Evolutionary conservation across 208 protist species (phyloP), one percentile per base, ranked within the genome.

Genomic region (Trypanosoma platydactyli): DNA sequence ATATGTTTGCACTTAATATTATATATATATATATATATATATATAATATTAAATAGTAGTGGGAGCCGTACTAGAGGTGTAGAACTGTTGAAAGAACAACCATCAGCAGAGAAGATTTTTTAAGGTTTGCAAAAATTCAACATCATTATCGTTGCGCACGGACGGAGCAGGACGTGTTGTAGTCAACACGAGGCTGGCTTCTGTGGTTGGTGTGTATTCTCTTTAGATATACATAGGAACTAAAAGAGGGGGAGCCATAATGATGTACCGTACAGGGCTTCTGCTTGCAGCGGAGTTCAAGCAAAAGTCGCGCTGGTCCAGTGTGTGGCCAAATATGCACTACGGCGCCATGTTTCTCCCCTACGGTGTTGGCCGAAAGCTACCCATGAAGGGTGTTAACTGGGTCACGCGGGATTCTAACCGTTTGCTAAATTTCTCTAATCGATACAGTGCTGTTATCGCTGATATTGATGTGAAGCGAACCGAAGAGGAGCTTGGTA

Each of bases 381-480:
- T 93, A 33, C 87, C 87, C 9, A 89, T 93, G 85, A 65, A 71
- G n/a, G 85, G 89, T 1, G 81, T 92, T 7, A 94, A 92, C 63
- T 95, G 87, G 87, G 87, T 95, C 13, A 93, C 87, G 35, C 84
- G 89, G 16, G 89, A 92, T 30, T 92, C 87, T 13, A 95, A 93
- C 52, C 87, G 89, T 2, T 79, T 93, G 33, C 72, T 76, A 0
- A 95, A 85, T 68, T 93, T 95, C 60, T 50, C 55, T 15, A 68
- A 83, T 15, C 87, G 89, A 70, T 93, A 95, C 69, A 55, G 68
- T 61, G 24, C 74, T 9, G 89, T 93, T 27, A 82, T 95, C 42
- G 71, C 66, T 62, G 87, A 93, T 68, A 59, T 95, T 48, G 89
- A 95, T 46, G 79, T 82, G 58, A 84, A 83, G 67, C 64, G 76